Evolutionary conservation across 805 yeast genomes (phyloP), one percentile per base, ranked within the genome.

Genomic region (Kodamaea kaohsiungensis): DNA sequence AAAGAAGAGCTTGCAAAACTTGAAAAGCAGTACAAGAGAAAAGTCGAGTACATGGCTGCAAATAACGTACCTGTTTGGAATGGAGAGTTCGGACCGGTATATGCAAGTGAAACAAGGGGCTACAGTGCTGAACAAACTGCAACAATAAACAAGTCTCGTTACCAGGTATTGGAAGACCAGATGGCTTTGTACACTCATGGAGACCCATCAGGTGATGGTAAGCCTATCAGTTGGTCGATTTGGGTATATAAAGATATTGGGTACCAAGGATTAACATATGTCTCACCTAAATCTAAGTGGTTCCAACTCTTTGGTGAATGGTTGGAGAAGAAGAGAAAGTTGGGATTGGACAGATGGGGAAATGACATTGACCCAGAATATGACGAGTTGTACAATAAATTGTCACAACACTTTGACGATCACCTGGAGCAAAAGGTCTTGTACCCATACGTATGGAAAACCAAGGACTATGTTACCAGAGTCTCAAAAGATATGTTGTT

Each of bases 211-310:
- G 81, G 82, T 13, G 81, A 76, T 61, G 66, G 66, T 5, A 33
- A 71, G 9, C 77, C 81, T 17, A 78, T 79, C 51, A 61, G 75
- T 27, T 80, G 83, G 83, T 77, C 82, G 6, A 78, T 80, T 53
- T 80, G 84, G 84, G 65, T 78, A 7, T 80, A 80, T 64, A 80
- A 80, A 62, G 83, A 80, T 61, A 74, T 80, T 61, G 83, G 84
- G 0, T 78, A 67, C 62, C 83, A 80, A 66, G 83, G 82, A 1
- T 62, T 80, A 58, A 72, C 80, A 13, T 77, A 70, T 56, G 82
- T 78, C 33, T 65, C 73, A 9, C 81, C 83, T 37, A 59, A 70
- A 16, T 75, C 82, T 38, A 70, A 71, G 56, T 78, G 78, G 70
- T 76, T 62, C 60, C 50, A 73, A 55, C 61, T 78, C 7, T 72